These are phyloP conservation scores for Candida hispaniensis DNA, from an alignment of 805 yeast genomes.

Conservation along the genomic window DNA sequence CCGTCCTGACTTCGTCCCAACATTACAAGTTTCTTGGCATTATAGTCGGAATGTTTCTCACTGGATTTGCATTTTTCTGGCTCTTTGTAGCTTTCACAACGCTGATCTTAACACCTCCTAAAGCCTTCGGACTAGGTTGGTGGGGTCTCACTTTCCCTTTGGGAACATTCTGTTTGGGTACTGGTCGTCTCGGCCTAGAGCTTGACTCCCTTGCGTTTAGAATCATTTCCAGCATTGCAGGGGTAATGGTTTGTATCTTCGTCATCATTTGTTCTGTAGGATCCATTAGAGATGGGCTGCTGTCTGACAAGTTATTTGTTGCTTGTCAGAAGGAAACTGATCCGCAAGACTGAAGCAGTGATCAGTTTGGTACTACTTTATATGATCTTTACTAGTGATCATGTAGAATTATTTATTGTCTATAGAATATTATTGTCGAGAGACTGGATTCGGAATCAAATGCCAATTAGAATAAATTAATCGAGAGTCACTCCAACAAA, in stretches of 20 bases:
- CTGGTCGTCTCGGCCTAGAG: conserved; percentile 39
- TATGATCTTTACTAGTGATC: no score
- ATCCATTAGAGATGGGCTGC: conserved; percentile 21
- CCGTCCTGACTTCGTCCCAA: conserved; percentile 5
- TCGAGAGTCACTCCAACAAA: no score
- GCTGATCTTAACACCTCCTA: conserved; percentile 29
- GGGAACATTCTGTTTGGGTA: conserved; percentile 67
- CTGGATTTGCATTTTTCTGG: conserved; percentile 51
- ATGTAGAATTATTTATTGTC: no score
- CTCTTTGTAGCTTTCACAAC: conserved; percentile 36
- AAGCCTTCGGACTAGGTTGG: conserved; percentile 42
- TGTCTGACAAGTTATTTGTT: conserved; percentile 12
- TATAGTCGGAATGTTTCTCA: conserved; percentile 35
- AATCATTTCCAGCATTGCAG: conserved; percentile 53
- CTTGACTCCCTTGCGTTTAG: conserved; percentile 48
- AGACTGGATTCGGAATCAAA: no score
- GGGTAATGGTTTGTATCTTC: conserved; percentile 37
- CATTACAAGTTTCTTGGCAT: conserved; percentile 28
- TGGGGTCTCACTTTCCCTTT: conserved; percentile 89
- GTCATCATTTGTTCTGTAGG: conserved; percentile 35
- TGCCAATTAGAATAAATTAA: no score
- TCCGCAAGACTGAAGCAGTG: conserved; percentile 10
- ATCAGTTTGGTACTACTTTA: no score
- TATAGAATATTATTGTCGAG: no score
- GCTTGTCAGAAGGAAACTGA: conserved; percentile 19